Base-by-base conservation (phyloP, 1,284 basidiomycete species). In the Pascua sp. region DNA sequence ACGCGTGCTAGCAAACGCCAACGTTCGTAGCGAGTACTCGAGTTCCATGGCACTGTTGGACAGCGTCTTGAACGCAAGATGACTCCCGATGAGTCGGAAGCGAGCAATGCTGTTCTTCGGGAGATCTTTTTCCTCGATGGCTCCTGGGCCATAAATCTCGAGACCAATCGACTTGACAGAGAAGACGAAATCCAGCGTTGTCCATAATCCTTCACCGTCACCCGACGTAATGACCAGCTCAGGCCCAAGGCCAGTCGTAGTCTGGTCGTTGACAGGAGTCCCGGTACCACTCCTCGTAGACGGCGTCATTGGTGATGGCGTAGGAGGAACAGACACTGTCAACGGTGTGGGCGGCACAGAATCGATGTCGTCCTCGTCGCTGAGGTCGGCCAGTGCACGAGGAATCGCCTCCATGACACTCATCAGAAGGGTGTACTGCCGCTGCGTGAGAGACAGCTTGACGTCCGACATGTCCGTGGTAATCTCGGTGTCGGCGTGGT, bases 1-100 rank as follows among this genome's bases (percentile, higher is more conserved):
- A 48, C 89, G 82, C 5, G 88, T 98, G 72, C 95, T 96, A 70
- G 84, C 86, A 80, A 97, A 89, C 0, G 91, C 93, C 69, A 98
- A 88, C 0, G 94, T 92, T 69, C 88, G 87, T 38, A 98, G 79
- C 41, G 92, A 82, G 49, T 97, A 79, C 75, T 98, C 93, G 3
- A 89, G 86, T 74, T 97, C 92, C 63, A 86, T 82, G 10, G 91
- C 85, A 18, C 88, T 87, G 72, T 94, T 86, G 15, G 89, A 89
- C 18, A 94, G 81, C 71, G 86, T 82, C 78, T 98, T 97, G 69
- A 90, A 81, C 56, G 90, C 85, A 59, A 97, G 80, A 43, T 83
- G 86, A 58, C 86, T 90, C 60, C 87, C 84, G 60, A 87, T 89
- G 56, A 98, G 80, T 2, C 90, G 86, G 72, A 98, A 94, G 42